Evolutionary conservation across 2,329 filamentous ascomycete genomes (phyloP).

Genomic region (Allantophomopsis lycopodina): DNA sequence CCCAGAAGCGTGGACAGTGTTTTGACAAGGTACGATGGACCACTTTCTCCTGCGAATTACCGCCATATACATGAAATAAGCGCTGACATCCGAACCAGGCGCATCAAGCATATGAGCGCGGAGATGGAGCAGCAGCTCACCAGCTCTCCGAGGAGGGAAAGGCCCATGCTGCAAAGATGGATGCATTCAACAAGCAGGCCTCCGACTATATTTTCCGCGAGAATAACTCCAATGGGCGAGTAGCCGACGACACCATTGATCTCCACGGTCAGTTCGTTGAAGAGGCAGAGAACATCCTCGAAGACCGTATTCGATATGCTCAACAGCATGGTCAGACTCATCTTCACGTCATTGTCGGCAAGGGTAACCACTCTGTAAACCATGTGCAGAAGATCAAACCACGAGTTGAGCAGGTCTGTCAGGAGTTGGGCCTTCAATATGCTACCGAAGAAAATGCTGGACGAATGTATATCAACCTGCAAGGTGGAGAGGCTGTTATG

Average conservation of each 20-base stretch:
- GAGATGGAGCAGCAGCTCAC: constrained; percentile 76
- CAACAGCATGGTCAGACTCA: constrained; percentile 61
- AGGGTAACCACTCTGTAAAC: constrained; percentile 73
- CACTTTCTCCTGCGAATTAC: neutral
- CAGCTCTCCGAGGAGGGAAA: constrained; percentile 77
- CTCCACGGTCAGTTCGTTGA: constrained; percentile 90
- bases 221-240: constrained; percentile 70
- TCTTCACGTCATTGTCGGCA: constrained; percentile 90
- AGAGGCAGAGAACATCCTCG: constrained; percentile 84
- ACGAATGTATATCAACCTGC: constrained; percentile 75
- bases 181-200: constrained; percentile 80
- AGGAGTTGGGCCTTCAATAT: constrained; percentile 70
- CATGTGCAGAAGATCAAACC: constrained; percentile 93
- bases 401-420: constrained; percentile 78
- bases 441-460: constrained; percentile 81
- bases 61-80: neutral
- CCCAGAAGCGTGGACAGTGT: constrained; percentile 62
- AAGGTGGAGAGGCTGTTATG: constrained; percentile 49
- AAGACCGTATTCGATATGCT: constrained; percentile 71
- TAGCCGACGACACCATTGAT: constrained; percentile 75
- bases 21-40: constrained; percentile 48
- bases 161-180: constrained; percentile 68
- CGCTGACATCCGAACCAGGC: constrained; percentile 30
- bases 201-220: constrained; percentile 91
- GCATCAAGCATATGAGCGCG: constrained; percentile 67